These are phyloP conservation scores for Clarireedia monteithiana DNA, from an alignment of 2,329 filamentous ascomycete species.

Conservation along the genomic window DNA sequence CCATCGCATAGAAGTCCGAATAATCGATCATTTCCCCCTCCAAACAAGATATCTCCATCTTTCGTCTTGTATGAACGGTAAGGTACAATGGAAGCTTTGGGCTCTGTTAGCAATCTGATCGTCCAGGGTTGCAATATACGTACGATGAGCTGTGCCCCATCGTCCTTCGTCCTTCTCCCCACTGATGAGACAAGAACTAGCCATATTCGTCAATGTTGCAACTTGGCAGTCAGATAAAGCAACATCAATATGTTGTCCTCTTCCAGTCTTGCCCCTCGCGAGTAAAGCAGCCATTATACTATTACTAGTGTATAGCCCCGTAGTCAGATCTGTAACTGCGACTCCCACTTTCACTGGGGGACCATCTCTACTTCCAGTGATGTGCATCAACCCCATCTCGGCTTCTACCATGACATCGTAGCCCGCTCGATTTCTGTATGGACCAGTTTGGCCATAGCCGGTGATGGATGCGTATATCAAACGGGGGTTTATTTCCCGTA, in stretches of 20 bases:
- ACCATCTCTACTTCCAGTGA: constrained; percentile 81
- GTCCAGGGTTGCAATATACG: constrained; percentile 18
- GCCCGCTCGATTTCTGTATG: constrained; percentile 77
- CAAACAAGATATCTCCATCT: constrained; percentile 63
- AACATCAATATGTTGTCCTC: constrained; percentile 88
- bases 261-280: constrained; percentile 63
- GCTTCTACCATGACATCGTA: constrained; percentile 99
- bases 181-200: constrained; percentile 82
- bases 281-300: constrained; percentile 90
- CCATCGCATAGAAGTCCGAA: constrained; percentile 58
- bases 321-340: constrained; percentile 92
- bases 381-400: constrained; percentile 97
- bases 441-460: constrained; percentile 92
- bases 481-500: constrained; percentile 72
- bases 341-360: constrained; percentile 96
- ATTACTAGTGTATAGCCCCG: constrained; percentile 90
- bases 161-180: constrained; percentile 80
- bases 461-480: constrained; percentile 96
- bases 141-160: constrained; percentile 95
- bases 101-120: background rate
- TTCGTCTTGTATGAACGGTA: constrained; percentile 77
- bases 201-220: constrained; percentile 90
- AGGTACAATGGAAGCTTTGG: constrained; percentile 83
- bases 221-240: constrained; percentile 91
- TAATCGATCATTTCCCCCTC: constrained; percentile 64